Base-by-base conservation (phyloP, 352 stramenopile genomes). In the Phytophthora hybrid region DNA sequence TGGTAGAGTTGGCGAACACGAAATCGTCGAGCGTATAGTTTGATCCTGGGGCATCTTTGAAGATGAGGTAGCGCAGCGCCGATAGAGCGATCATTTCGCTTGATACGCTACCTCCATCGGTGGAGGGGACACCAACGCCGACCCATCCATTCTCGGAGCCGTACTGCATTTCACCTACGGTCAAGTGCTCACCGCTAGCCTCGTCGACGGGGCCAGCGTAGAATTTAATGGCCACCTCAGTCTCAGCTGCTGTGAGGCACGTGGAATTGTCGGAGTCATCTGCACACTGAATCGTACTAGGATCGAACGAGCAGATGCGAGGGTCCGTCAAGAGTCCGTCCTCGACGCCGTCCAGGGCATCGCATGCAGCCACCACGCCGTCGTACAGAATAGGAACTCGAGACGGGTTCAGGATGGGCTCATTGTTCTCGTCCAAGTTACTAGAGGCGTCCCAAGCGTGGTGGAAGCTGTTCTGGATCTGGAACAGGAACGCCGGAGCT, bases 381-480 rank as follows among this genome's bases (percentile, higher is more conserved):
- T 72, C 39, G 41, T 84, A 54, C 18, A 84, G 47, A 14, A 84
- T 64, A 10, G 70, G 56, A n/a, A 80, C 44, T 1, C 68, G 66
- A 9, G 63, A 70, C 9, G 68, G 59, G 14, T 76, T 53, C 14
- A 84, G 57, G 32, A 78, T 78, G 11, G 68, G 32, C 6, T 66
- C 60, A 10, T 71, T 9, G 18, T 67, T 70, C 66, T n/a, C 34
- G 34, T 41, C 34, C 34, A 69, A 19, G 39, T 82, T 84, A 39
- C 74, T 75, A 16, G 59, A 39, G 0, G 76, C 64, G 5, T 69
- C 64, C 71, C 72, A 82, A 13, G 49, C 76, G 53, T 82, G 76
- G 60, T 82, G 76, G 58, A 82, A 71, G 4, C 66, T 76, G 68
- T 82, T 82, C 57, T 82, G 76, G 59, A 81, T 73, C 49, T 68